Evolutionary conservation across 371 early-diverging fungal species (phyloP).

Genomic region (Batrachochytrium dendrobatidis): DNA sequence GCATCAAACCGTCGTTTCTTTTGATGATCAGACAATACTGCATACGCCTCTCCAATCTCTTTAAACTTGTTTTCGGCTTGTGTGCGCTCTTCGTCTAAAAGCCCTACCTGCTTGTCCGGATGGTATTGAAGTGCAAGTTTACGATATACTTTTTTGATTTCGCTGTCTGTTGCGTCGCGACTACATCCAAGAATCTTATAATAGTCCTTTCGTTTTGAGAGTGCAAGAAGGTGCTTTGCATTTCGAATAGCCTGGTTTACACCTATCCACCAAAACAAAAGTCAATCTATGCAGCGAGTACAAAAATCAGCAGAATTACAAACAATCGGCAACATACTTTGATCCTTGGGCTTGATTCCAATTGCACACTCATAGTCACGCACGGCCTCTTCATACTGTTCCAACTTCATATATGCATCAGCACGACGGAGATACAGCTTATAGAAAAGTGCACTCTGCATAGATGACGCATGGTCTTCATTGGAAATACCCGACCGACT

Average conservation of each 20-base stretch:
- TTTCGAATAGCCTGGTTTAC: conserved; percentile 40
- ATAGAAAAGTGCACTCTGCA: conserved; percentile 31
- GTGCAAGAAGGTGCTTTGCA: conserved; percentile 44
- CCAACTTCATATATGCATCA: conserved; percentile 63
- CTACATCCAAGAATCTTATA: conserved; percentile 67
- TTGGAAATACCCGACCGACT: conserved; percentile 4
- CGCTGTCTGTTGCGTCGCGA: conserved; percentile 43
- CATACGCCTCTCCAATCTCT: conserved; percentile 71
- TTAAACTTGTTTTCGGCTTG: conserved; percentile 74
- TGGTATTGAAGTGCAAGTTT: conserved; percentile 71
- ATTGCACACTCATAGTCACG: conserved; percentile 61
- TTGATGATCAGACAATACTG: conserved; percentile 66
- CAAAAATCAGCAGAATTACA: conserved; percentile 1
- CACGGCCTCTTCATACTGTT: conserved; percentile 71
- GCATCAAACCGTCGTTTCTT: conserved; percentile 74
- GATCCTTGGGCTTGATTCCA: conserved; percentile 56
- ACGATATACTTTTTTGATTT: conserved; percentile 72
- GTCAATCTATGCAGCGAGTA: no score
- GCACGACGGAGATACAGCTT: conserved; percentile 78
- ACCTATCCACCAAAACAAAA: conserved; percentile 28
- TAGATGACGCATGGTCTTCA: conserved; percentile 21
- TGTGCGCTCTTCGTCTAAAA: conserved; percentile 45
- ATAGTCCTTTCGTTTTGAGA: conserved; percentile 71
- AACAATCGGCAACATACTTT: conserved; percentile 16
- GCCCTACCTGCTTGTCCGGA: conserved; percentile 66